These are phyloP conservation scores for Epithele typhae DNA, from an alignment of 768 basidiomycete species.

Conservation along the genomic window DNA sequence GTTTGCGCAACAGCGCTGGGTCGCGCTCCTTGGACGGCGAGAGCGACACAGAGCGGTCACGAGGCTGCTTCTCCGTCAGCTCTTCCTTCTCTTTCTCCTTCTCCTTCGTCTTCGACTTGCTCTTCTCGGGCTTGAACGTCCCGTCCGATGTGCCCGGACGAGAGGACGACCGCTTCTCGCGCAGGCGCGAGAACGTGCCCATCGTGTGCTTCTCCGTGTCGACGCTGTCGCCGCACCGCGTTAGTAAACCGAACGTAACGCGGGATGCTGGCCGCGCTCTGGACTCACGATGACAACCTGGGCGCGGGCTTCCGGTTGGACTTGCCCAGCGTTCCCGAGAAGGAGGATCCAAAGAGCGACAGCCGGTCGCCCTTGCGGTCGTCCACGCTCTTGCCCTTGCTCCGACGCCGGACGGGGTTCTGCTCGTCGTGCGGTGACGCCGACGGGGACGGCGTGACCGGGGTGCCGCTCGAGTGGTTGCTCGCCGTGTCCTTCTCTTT, in stretches of 20 bases:
- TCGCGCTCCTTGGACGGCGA: constrained; percentile 29
- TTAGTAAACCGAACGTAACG: constrained; percentile 4
- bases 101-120: constrained; percentile 8
- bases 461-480: constrained; percentile 23
- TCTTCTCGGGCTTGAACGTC: constrained; percentile 13
- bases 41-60: constrained; percentile 17
- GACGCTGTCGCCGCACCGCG: constrained; percentile 21
- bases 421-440: constrained; percentile 6
- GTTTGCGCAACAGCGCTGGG: constrained; percentile 49
- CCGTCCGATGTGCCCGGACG: constrained; percentile 41
- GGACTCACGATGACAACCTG: constrained; percentile 56
- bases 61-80: constrained; percentile 21
- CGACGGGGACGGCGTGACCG: constrained; percentile 8
- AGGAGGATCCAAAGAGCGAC: constrained; percentile 76
- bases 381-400: constrained; percentile 46
- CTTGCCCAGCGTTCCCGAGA: constrained; percentile 61
- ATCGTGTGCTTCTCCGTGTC: constrained; percentile 35
- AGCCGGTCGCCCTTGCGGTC: constrained; percentile 53
- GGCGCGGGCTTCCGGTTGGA: constrained; percentile 76
- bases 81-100: constrained; percentile 23
- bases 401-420: constrained; percentile 28
- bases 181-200: constrained; percentile 23
- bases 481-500: constrained; percentile 23
- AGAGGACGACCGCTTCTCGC: constrained; percentile 38
- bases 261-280: constrained; percentile 7